Conservation (phyloP, 1,284 basidiomycete species). For the Neolentinus lepideus region DNA sequence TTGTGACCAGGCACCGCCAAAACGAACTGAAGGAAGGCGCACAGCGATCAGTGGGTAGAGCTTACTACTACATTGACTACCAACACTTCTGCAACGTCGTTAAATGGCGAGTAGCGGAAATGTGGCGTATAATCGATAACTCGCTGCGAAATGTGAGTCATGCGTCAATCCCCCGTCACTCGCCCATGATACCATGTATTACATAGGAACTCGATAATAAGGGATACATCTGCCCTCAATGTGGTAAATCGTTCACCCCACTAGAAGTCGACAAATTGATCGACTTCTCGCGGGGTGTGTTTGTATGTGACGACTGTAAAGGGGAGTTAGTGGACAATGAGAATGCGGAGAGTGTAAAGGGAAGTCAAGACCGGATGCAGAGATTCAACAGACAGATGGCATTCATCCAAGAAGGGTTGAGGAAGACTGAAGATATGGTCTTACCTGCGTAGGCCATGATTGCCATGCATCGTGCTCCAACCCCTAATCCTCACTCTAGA, state of each 20-base stretch:
- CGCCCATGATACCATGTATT: not conserved
- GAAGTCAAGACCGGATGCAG: conserved; percentile 92
- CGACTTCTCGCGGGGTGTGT: conserved; percentile 55
- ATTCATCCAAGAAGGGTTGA: conserved; percentile 80
- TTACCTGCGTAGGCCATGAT: conserved; percentile 59
- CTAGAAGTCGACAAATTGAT: conserved; percentile 82
- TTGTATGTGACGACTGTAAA: conserved; percentile 75
- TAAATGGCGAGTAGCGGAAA: conserved; percentile 96
- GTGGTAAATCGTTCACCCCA: conserved; percentile 79
- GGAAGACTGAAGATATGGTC: conserved; percentile 84
- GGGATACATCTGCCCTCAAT: conserved; percentile 92
- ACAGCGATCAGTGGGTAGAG: conserved; percentile 71
- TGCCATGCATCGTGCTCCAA: not conserved
- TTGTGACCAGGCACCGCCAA: conserved; percentile 59
- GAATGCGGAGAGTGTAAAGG: conserved; percentile 75
- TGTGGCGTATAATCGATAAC: conserved; percentile 86
- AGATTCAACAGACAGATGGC: conserved; percentile 90
- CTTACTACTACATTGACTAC: conserved; percentile 97
- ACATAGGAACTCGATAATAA: conserved; percentile 88
- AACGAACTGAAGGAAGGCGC: conserved; percentile 83
- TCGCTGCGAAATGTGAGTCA: conserved; percentile 71
- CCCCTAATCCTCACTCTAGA: conserved; percentile 27
- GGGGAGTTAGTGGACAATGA: conserved; percentile 90
- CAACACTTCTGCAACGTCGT: conserved; percentile 94
- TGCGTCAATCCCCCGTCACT: not conserved